phyloP scores from a whole-genome alignment of 768 basidiomycete species.

The Cystobasidium ongulense region DNA sequence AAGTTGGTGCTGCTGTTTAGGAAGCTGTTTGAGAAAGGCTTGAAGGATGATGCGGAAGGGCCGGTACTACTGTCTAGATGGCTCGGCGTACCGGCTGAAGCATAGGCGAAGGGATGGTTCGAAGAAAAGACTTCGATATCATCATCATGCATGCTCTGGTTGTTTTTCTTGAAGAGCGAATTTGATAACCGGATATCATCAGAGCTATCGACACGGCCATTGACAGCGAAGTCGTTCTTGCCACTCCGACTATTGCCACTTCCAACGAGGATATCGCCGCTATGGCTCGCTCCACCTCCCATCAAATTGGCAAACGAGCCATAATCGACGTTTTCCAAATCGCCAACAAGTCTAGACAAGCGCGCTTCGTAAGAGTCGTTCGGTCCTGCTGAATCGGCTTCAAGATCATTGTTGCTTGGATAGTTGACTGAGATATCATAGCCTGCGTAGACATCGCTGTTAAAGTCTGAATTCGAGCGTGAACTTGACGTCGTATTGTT shows the following conservation, averaged over 20 bases:
- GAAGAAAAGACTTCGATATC: background rate
- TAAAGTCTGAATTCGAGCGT: background rate
- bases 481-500: background rate
- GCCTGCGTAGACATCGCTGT: background rate
- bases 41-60: background rate
- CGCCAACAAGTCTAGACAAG: constrained; percentile 24
- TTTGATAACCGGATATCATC: background rate
- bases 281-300: background rate
- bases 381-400: background rate
- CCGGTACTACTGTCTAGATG: background rate
- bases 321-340: constrained; percentile 28
- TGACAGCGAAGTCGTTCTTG: background rate
- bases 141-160: background rate
- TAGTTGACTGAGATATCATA: constrained; percentile 10
- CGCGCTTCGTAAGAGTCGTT: constrained; percentile 30
- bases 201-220: constrained; percentile 4
- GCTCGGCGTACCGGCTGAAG: background rate
- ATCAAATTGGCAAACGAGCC: background rate
- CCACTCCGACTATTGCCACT: constrained; percentile 6
- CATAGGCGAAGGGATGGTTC: background rate
- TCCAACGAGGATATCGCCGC: background rate
- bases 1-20: background rate
- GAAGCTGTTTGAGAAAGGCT: background rate
- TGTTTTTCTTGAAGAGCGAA: background rate
- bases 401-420: background rate